A percentile compares a stretch with the other conserved stretches of the same genome.
Evolutionary conservation across 2,329 filamentous ascomycete genomes (phyloP).

Genomic region (Knufia petricola): DNA sequence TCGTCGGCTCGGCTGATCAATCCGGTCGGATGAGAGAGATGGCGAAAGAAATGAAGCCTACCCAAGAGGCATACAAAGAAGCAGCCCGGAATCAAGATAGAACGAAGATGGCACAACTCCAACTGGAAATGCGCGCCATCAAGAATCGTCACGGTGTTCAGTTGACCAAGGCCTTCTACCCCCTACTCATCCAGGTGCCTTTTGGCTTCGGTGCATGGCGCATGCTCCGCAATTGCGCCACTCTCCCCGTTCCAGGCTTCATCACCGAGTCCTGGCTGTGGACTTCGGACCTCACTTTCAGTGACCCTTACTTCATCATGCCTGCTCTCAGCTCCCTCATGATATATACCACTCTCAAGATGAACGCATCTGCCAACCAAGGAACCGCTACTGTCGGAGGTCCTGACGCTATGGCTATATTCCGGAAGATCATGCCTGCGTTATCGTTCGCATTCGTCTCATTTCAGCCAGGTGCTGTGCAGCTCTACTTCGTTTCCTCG

Average conservation of each 20-base stretch:
- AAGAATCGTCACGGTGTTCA: slow-evolving; percentile 48
- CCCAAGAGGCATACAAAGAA: slow-evolving; percentile 46
- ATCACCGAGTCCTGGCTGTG: slow-evolving; percentile 62
- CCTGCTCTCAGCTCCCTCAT: slow-evolving; percentile 52
- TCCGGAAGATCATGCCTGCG: slow-evolving; percentile 40
- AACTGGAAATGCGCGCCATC: slow-evolving; percentile 42
- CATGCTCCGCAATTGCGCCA: slow-evolving; percentile 61
- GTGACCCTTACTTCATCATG: slow-evolving; percentile 69
- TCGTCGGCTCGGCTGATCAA: slow-evolving; percentile 51
- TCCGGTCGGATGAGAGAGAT: slow-evolving; percentile 54
- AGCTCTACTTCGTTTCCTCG: slow-evolving; percentile 51
- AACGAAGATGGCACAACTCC: slow-evolving; percentile 37
- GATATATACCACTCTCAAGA: slow-evolving; percentile 51
- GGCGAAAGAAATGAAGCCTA: slow-evolving; percentile 46
- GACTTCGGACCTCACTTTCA: slow-evolving; percentile 65
- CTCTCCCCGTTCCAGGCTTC: slow-evolving; percentile 71
- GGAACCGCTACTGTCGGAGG: neutral
- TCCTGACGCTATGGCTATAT: slow-evolving; percentile 22
- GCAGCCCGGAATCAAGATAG: slow-evolving; percentile 38
- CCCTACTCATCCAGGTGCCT: slow-evolving; percentile 53
- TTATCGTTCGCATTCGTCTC: slow-evolving; percentile 46
- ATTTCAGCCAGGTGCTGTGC: slow-evolving; percentile 48
- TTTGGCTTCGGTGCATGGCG: slow-evolving; percentile 75
- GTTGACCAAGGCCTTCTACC: slow-evolving; percentile 42
- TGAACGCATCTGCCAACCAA: slow-evolving; percentile 28